Conservation (phyloP, 352 stramenopile genomes). For the Globisporangium apiculatum region DNA sequence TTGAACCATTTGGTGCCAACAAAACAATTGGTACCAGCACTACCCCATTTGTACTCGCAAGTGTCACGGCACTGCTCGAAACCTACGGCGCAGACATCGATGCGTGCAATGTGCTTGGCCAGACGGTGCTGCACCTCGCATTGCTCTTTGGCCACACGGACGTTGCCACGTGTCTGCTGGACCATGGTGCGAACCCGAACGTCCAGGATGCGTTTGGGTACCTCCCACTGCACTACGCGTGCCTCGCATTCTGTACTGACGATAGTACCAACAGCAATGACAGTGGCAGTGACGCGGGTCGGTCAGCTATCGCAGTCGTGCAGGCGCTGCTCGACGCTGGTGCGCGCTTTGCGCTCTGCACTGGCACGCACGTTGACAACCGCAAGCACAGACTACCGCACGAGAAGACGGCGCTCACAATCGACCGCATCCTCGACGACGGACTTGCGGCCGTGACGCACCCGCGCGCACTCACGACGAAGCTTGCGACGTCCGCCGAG, state of each 20-base stretch:
- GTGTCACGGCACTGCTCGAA: constrained; percentile 29
- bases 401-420: constrained; percentile 44
- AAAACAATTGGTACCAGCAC: no score
- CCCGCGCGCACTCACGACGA: constrained; percentile 27
- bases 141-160: constrained; percentile 51
- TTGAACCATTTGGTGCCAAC: no score
- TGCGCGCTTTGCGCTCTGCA: constrained; percentile 16
- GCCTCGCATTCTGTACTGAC: constrained; percentile 39
- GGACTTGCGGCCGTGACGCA: constrained; percentile 27
- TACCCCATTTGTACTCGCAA: constrained; percentile 8
- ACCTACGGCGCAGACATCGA: constrained; percentile 34
- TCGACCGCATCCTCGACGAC: constrained; percentile 47
- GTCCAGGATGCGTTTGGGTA: constrained; percentile 44
- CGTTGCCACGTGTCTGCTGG: constrained; percentile 33
- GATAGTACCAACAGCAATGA: not conserved
- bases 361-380: constrained; percentile 30
- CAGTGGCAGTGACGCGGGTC: constrained; percentile 1
- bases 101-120: constrained; percentile 48
- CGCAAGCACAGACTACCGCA: constrained; percentile 48
- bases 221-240: constrained; percentile 62
- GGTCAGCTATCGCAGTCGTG: constrained; percentile 21
- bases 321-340: constrained; percentile 24
- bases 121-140: constrained; percentile 59
- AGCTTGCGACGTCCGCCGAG: constrained; percentile 24
- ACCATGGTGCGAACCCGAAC: constrained; percentile 50